A percentile compares a stretch with the other conserved stretches of the same genome.
Conservation (phyloP, 2,329 filamentous ascomycete species). For the Ilyonectria destructans region DNA sequence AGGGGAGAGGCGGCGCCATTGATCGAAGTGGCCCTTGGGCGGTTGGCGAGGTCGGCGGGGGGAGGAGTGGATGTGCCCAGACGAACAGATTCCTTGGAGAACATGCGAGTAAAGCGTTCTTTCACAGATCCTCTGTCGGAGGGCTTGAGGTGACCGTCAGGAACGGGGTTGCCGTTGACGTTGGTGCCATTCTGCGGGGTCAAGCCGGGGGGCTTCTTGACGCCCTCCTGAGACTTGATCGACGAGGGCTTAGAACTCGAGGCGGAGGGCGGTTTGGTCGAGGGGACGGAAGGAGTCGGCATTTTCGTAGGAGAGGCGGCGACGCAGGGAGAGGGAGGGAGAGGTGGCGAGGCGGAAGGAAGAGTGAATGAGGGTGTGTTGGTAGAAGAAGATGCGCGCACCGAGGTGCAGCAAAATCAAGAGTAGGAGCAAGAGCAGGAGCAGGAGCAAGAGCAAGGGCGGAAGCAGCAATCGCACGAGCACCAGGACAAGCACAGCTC, state of each 20-base stretch:
- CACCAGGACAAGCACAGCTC: conserved; percentile 34
- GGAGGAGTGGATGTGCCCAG: conserved; percentile 54
- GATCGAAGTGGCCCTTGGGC: conserved; percentile 56
- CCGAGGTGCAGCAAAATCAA: conserved; percentile 31
- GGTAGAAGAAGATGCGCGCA: conserved; percentile 33
- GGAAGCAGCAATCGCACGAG: conserved; percentile 30
- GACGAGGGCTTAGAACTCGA: conserved; percentile 67
- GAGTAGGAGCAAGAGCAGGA: not conserved
- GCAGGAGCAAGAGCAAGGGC: conserved; percentile 17
- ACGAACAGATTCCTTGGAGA: conserved; percentile 69
- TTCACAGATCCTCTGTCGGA: conserved; percentile 75
- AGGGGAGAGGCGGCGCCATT: conserved; percentile 56
- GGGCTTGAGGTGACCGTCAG: conserved; percentile 45
- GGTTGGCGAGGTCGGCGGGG: conserved; percentile 53
- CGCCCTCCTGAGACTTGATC: conserved; percentile 64
- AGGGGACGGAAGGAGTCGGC: conserved; percentile 52
- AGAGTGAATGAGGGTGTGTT: conserved; percentile 22
- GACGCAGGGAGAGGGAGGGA: conserved; percentile 31
- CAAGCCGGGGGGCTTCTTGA: conserved; percentile 59
- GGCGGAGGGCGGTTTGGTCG: conserved; percentile 58
- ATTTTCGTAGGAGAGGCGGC: conserved; percentile 48
- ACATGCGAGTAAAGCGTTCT: conserved; percentile 77
- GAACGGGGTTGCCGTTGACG: conserved; percentile 46
- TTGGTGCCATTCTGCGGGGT: conserved; percentile 58
- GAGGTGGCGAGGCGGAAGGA: conserved; percentile 20